These are phyloP conservation scores for Corylus avellana DNA, from an alignment of 306 rosid genomes.

Conservation along the genomic window DNA sequence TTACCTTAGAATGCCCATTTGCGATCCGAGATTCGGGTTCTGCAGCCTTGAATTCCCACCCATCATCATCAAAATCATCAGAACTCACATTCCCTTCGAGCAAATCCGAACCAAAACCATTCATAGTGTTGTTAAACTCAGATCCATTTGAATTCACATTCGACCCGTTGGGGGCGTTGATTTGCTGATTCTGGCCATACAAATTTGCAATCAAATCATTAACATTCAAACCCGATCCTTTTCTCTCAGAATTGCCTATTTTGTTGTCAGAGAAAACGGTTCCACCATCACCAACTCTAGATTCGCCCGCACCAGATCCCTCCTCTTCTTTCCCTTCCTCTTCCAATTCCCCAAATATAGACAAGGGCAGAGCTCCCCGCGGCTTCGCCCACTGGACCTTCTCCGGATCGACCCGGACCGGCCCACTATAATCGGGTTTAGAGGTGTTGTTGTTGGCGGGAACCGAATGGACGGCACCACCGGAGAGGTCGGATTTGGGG, in stretches of 20 bases:
- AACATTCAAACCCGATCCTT: constrained; percentile 49
- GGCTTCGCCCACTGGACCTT: constrained; percentile 46
- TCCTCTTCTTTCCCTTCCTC: constrained; percentile 32
- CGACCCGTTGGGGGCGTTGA: constrained; percentile 41
- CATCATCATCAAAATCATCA: constrained; percentile 54
- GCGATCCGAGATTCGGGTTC: constrained; percentile 42
- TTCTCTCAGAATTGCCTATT: constrained; percentile 30
- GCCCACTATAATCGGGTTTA: constrained; percentile 25
- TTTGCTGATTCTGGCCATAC: constrained; percentile 40
- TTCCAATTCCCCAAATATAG: constrained; percentile 70
- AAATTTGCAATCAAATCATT: constrained; percentile 48
- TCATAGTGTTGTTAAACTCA: constrained; percentile 8
- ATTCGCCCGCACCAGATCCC: constrained; percentile 31
- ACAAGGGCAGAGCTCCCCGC: constrained; percentile 82
- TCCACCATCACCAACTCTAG: constrained; percentile 21
- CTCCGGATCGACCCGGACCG: constrained; percentile 17
- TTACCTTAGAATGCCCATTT: constrained; percentile 42
- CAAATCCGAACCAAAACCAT: constrained; percentile 33
- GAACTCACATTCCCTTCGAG: constrained; percentile 35
- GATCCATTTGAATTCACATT: constrained; percentile 26
- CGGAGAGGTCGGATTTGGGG: constrained; percentile 29
- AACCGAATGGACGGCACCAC: constrained; percentile 24
- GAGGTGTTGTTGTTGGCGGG: constrained; percentile 7
- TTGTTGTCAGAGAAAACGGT: constrained; percentile 24
- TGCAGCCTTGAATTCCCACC: constrained; percentile 96